These are phyloP conservation scores for Vanderwaltozyma polyspora DNA, from an alignment of 805 yeast genomes.

Conservation along the genomic window DNA sequence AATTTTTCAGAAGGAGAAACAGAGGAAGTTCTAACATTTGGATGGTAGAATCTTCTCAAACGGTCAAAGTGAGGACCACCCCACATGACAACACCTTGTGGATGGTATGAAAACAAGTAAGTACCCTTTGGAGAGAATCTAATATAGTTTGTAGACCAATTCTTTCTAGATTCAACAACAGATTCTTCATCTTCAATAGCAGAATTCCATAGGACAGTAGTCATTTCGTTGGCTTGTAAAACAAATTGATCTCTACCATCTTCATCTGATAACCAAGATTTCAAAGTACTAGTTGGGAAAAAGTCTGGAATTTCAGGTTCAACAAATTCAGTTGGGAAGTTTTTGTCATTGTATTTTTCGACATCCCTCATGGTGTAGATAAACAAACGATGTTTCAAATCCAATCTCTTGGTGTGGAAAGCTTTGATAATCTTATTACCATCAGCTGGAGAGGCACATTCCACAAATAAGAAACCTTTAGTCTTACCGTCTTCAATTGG, in stretches of 20 bases:
- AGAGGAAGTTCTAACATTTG: constrained; percentile 79
- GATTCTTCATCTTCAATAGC: constrained; percentile 61
- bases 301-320: constrained; percentile 69
- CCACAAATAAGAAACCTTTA: constrained; percentile 79
- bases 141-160: constrained; percentile 81
- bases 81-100: constrained; percentile 92
- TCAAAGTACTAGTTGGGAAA: constrained; percentile 68
- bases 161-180: constrained; percentile 64
- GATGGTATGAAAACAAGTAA: constrained; percentile 75
- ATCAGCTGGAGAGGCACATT: constrained; percentile 52
- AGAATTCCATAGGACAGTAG: constrained; percentile 81
- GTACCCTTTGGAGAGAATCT: constrained; percentile 92
- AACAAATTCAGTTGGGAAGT: constrained; percentile 46
- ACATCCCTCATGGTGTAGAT: constrained; percentile 77
- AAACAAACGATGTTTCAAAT: constrained; percentile 79
- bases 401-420: constrained; percentile 82
- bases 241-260: constrained; percentile 84
- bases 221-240: constrained; percentile 66
- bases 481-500: constrained; percentile 68
- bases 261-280: constrained; percentile 84
- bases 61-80: constrained; percentile 77
- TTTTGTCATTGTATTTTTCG: constrained; percentile 63
- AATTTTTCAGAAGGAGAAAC: constrained; percentile 88
- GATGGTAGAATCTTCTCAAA: constrained; percentile 72
- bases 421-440: constrained; percentile 73